phyloP scores from a whole-genome alignment of 2,329 filamentous ascomycete genomes.

The Immersiporthe knoxdaviesiana region DNA sequence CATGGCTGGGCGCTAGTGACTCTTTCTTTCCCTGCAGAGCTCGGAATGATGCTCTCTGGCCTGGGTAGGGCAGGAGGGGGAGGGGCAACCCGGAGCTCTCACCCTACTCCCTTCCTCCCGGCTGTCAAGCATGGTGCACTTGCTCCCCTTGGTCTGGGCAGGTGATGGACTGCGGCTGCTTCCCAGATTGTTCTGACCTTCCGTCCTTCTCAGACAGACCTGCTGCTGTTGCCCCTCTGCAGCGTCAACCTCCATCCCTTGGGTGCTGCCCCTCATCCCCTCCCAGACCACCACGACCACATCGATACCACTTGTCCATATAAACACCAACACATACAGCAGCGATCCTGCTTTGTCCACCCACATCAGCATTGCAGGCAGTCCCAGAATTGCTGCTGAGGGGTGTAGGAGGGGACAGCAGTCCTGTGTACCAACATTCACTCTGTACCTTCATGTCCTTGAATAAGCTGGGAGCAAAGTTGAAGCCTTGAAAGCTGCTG shows the following conservation, averaged over 20 bases:
- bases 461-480: slow-evolving; percentile 17
- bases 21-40: slow-evolving; percentile 22
- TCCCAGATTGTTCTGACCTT: not conserved
- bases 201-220: not conserved
- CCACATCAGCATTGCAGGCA: not conserved
- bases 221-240: not conserved
- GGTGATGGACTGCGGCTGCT: not conserved
- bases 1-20: slow-evolving; percentile 14
- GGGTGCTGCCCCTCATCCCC: not conserved
- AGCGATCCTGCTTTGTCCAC: not conserved
- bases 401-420: slow-evolving; percentile 2
- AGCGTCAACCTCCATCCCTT: slow-evolving; percentile 1
- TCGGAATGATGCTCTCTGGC: slow-evolving; percentile 17
- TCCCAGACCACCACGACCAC: not conserved
- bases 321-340: not conserved
- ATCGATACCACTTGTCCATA: not conserved
- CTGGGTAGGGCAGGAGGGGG: slow-evolving; percentile 12
- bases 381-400: not conserved
- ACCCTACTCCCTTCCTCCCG: not conserved
- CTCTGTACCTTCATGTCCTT: slow-evolving; percentile 6
- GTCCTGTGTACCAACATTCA: not conserved
- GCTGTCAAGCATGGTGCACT: not conserved
- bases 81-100: slow-evolving; percentile 16
- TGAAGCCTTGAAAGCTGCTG: slow-evolving; percentile 9
- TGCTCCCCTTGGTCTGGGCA: not conserved